A percentile compares a stretch with the other conserved stretches of the same genome.
Evolutionary conservation across 169 alveolate genomes (phyloP).

Genomic region (Blepharisma undulans): DNA sequence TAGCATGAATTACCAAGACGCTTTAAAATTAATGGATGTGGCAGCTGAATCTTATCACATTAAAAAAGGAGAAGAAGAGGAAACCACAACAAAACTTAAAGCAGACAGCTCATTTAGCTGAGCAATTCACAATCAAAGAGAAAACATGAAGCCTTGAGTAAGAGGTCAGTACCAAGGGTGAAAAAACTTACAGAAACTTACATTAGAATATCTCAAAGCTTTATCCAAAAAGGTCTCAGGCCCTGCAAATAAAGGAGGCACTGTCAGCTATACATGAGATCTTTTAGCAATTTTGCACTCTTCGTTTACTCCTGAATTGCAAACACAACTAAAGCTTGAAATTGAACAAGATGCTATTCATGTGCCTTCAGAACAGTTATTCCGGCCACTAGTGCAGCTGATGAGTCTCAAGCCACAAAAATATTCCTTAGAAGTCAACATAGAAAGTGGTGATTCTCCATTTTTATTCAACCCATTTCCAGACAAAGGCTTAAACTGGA

Average conservation of each 20-base stretch:
- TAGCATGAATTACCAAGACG: neutral
- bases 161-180: conserved; percentile 27
- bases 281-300: conserved; percentile 11
- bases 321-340: conserved; percentile 6
- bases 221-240: neutral
- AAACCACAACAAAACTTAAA: neutral
- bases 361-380: neutral
- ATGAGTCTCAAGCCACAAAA: neutral
- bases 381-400: conserved; percentile 27
- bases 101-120: neutral
- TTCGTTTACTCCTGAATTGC: neutral
- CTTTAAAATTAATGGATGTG: neutral
- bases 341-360: conserved; percentile 31
- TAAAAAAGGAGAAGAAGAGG: neutral
- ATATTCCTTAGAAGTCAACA: neutral
- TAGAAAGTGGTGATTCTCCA: neutral
- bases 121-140: neutral
- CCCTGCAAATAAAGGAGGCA: neutral
- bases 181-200: conserved; percentile 4
- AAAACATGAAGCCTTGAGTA: conserved; percentile 29
- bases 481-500: neutral
- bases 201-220: conserved; percentile 13
- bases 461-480: conserved; percentile 17
- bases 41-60: conserved; percentile 20
- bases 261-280: conserved; percentile 14